Base-by-base conservation (phyloP, 139 green algal genomes). In the Chlamydomonas schloesseri region DNA sequence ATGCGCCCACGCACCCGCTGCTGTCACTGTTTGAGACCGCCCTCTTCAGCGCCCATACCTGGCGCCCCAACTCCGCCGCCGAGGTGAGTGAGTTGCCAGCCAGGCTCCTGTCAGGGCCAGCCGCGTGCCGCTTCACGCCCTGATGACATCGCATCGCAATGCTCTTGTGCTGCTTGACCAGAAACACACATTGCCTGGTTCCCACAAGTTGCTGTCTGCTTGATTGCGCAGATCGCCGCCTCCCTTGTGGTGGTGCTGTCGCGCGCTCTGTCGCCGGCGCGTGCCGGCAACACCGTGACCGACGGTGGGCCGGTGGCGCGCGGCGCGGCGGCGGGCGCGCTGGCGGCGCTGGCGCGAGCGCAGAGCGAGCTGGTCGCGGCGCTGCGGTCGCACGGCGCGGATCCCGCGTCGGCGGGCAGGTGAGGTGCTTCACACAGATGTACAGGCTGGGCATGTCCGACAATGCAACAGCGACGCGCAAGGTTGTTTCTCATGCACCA, bases 1-100 rank as follows among this genome's bases (percentile, higher is more conserved):
- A 17, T 13, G 33, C 79, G 64, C 67, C 79, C n/a, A 67, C 31
- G 15, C 79, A 85, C 67, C 79, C 79, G 31, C 65, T 85, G 79
- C 79, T 85, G 79, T 47, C 79, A 31, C 65, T 33, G 6, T 21
- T 85, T 20, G 79, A 85, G 79, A 85, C 79, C 10, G 29, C 47
- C 0, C 65, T 85, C 8, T 85, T 58, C 50, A 9, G 26, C 21
- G 67, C 55, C 0, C 3, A 50, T 47, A 85, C 67, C 34, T 85
- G 79, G 79, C n/a, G 47, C 13, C 60, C 13, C 67, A 31, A 57
- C 47, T 85, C 65, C 15, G 31, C 79, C 0, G 46, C 79, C 3
- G 31, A 84, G 64, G 78, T 84, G 78, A 18, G 64, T 8, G 36
- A n/a, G n/a, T n/a, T n/a, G n/a, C n/a, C n/a, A n/a, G 68, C 11